These are phyloP conservation scores for Candida maesae DNA, from an alignment of 805 yeast genomes.

Conservation along the genomic window DNA sequence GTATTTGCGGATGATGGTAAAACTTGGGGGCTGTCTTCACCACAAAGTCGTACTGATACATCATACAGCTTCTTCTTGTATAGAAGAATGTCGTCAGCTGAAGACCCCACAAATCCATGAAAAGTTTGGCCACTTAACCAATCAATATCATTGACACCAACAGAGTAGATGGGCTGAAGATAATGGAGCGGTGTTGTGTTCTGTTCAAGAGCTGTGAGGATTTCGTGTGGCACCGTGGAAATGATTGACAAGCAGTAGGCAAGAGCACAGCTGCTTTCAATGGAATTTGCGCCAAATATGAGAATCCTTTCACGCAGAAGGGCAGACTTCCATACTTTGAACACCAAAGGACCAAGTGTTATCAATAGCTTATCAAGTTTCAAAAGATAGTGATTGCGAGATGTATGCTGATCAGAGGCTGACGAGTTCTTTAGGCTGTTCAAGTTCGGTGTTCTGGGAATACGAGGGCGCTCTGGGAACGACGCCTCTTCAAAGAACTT, in stretches of 20 bases:
- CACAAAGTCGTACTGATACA: constrained; percentile 29
- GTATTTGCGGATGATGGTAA: constrained; percentile 9
- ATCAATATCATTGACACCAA: constrained; percentile 56
- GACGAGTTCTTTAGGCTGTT: neutral
- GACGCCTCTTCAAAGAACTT: constrained; percentile 22
- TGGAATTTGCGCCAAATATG: constrained; percentile 35
- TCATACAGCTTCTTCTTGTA: constrained; percentile 53
- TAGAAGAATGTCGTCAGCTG: constrained; percentile 63
- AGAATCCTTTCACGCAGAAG: constrained; percentile 55
- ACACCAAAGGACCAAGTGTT: constrained; percentile 60
- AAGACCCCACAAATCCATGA: constrained; percentile 50
- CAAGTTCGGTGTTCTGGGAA: constrained; percentile 4
- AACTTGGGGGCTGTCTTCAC: constrained; percentile 8
- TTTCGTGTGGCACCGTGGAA: constrained; percentile 60
- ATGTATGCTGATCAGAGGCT: constrained; percentile 9
- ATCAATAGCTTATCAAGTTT: constrained; percentile 44
- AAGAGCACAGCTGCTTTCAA: constrained; percentile 43
- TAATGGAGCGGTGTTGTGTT: constrained; percentile 19
- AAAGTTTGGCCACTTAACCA: constrained; percentile 26
- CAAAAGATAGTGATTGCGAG: constrained; percentile 20
- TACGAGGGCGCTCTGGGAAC: constrained; percentile 4
- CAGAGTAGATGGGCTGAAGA: constrained; percentile 51
- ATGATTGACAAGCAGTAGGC: constrained; percentile 56
- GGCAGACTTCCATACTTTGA: constrained; percentile 60
- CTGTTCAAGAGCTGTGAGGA: constrained; percentile 33